phyloP scores from a whole-genome alignment of 306 rosid species.

The Geum urbanum region DNA sequence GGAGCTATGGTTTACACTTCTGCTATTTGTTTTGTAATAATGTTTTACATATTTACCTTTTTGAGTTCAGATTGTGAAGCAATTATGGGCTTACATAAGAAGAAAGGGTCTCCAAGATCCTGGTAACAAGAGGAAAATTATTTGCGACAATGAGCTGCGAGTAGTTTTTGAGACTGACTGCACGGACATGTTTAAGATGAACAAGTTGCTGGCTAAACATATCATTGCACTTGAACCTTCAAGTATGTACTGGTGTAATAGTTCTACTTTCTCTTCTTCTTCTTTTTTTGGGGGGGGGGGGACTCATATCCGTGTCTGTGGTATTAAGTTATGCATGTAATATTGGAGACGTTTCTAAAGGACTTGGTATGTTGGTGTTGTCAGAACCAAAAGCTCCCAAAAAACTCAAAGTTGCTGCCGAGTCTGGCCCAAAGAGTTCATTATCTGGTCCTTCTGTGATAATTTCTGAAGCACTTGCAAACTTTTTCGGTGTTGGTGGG shows the following conservation, averaged over 20 bases:
- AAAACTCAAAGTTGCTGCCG: conserved; percentile 52
- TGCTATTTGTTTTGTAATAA: too few species aligned
- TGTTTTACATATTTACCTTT: conserved; percentile 6
- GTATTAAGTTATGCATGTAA: background rate
- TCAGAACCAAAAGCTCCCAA: conserved; percentile 62
- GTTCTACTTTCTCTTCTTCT: background rate
- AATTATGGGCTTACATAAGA: conserved; percentile 59
- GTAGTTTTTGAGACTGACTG: conserved; percentile 62
- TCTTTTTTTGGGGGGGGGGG: background rate
- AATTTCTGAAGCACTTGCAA: conserved; percentile 78
- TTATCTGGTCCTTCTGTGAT: conserved; percentile 51
- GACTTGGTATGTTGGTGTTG: conserved; percentile 36
- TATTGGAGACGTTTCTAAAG: conserved; percentile 21
- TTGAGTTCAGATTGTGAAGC: conserved; percentile 55
- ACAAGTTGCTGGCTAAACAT: conserved; percentile 58
- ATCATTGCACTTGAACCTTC: conserved; percentile 57
- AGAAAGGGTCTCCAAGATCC: conserved; percentile 60
- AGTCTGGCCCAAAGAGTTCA: conserved; percentile 40
- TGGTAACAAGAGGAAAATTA: conserved; percentile 54
- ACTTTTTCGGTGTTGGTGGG: conserved; percentile 58
- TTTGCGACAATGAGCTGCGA: conserved; percentile 58
- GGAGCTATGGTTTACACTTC: conserved; percentile 23
- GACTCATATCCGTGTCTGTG: background rate
- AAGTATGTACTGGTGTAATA: conserved; percentile 40
- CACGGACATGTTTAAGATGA: conserved; percentile 70